phyloP scores from a whole-genome alignment of 2,329 filamentous ascomycete species.

The Ceratocystis variospora region DNA sequence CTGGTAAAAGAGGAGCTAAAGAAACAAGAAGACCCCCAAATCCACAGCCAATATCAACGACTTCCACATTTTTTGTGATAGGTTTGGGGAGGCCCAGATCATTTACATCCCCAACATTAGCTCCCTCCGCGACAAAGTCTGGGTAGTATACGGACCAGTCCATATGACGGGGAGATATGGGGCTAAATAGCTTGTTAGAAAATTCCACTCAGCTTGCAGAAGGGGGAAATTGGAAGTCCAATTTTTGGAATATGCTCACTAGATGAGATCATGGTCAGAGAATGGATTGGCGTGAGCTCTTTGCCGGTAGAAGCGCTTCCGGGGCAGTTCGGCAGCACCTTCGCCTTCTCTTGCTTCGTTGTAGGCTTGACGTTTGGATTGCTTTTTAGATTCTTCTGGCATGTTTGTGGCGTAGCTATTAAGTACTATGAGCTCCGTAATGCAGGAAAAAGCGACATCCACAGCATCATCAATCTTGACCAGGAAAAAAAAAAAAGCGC shows the following conservation, averaged over 20 bases:
- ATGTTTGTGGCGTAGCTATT: conserved; percentile 20
- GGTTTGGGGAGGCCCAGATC: conserved; percentile 11
- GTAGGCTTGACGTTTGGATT: conserved; percentile 53
- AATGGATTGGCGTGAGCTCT: conserved; percentile 96
- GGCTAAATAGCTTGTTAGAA: conserved; percentile 38
- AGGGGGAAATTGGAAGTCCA: too few species aligned
- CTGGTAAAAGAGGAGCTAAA: conserved; percentile 65
- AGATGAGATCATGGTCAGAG: conserved; percentile 78
- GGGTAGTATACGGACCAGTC: conserved; percentile 83
- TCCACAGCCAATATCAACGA: conserved; percentile 93
- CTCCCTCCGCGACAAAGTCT: conserved; percentile 41
- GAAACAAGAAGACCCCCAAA: conserved; percentile 86
- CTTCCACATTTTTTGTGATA: conserved; percentile 54
- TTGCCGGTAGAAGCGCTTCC: conserved; percentile 94
- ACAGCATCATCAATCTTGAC: background rate
- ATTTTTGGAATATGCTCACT: conserved; percentile 43
- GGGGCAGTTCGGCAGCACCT: conserved; percentile 52
- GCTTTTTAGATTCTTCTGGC: conserved; percentile 35
- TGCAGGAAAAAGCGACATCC: background rate
- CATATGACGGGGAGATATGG: conserved; percentile 66
- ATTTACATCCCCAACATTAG: conserved; percentile 14
- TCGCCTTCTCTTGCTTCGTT: conserved; percentile 31
- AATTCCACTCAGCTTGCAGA: background rate
- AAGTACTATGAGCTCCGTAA: conserved; percentile 1
- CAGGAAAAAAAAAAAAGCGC: conserved; percentile 9